A percentile compares a stretch with the other conserved stretches of the same genome.
Evolutionary conservation across 768 basidiomycete genomes (phyloP).

Genomic region (Chalciporus piperatus): DNA sequence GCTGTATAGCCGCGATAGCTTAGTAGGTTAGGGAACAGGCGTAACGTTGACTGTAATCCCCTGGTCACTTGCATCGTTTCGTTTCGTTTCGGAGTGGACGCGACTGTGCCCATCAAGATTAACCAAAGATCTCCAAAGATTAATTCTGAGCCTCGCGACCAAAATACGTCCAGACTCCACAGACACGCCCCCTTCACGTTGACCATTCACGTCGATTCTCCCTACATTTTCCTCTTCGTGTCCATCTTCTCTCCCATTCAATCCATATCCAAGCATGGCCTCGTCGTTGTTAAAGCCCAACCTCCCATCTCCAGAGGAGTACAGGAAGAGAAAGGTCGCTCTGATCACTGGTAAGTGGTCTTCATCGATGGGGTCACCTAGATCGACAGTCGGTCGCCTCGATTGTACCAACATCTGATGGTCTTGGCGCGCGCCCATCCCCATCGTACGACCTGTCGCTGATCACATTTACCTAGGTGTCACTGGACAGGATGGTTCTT

Average conservation of each 20-base stretch:
- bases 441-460: slow-evolving; percentile 1
- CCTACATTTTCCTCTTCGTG: background rate
- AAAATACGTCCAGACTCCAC: background rate
- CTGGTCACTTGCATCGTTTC: too few relatives aligned
- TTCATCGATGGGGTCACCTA: background rate
- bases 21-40: too few relatives aligned
- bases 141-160: too few relatives aligned
- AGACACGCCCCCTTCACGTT: slow-evolving; percentile 1
- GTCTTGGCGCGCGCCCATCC: background rate
- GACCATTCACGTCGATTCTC: background rate
- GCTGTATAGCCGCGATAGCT: too few relatives aligned
- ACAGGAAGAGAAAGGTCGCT: slow-evolving; percentile 88
- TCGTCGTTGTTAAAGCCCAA: slow-evolving; percentile 46
- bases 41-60: too few relatives aligned
- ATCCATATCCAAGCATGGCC: slow-evolving; percentile 14
- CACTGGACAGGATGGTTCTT: slow-evolving; percentile 95
- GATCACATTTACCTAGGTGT: slow-evolving; percentile 56
- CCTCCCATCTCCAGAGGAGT: slow-evolving; percentile 76
- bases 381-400: background rate
- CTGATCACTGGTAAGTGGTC: slow-evolving; percentile 60
- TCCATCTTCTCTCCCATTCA: background rate
- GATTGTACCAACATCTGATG: background rate
- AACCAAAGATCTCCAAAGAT: too few relatives aligned
- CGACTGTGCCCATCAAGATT: too few relatives aligned
- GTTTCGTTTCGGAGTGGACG: too few relatives aligned